Conservation (phyloP, 345 rosid genomes). For the Lumnitzera racemosa region DNA sequence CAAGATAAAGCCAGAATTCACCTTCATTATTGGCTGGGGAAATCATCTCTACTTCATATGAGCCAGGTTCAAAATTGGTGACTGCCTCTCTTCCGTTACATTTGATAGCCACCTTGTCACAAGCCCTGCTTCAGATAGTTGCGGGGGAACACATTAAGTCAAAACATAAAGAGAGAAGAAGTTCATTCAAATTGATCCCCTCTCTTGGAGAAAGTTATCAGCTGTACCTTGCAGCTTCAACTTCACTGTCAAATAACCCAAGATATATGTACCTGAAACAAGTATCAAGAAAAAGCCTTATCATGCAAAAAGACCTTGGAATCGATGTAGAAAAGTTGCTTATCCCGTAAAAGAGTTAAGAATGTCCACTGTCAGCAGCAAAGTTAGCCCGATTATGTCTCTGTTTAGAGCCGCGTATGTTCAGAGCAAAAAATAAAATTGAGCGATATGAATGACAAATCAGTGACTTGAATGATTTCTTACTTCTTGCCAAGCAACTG, state of each 20-base stretch:
- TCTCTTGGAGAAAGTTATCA: constrained; percentile 23
- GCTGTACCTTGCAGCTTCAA: constrained; percentile 98
- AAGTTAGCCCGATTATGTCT: no score
- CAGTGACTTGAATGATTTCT: constrained; percentile 4
- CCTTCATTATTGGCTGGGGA: constrained; percentile 48
- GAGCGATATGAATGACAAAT: no score
- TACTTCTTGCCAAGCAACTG: constrained; percentile 98
- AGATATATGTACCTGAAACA: constrained; percentile 96
- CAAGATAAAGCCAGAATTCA: constrained; percentile 11
- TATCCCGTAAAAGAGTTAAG: background rate
- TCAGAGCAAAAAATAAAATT: no score
- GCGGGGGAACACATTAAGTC: constrained; percentile 10
- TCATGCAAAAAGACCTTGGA: no score
- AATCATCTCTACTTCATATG: constrained; percentile 55
- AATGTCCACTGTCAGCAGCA: constrained; percentile 18
- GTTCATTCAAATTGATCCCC: no score
- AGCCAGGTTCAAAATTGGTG: constrained; percentile 74
- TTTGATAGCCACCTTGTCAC: constrained; percentile 90
- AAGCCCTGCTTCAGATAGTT: constrained; percentile 67
- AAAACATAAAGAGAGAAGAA: constrained; percentile 32
- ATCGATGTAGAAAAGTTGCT: no score
- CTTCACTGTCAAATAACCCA: constrained; percentile 96
- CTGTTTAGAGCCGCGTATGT: no score
- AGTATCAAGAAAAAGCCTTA: constrained; percentile 25
- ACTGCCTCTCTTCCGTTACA: constrained; percentile 87